Evolutionary conservation across 1,284 basidiomycete species (phyloP).

Genomic region (Ceratobasidium sp.): DNA sequence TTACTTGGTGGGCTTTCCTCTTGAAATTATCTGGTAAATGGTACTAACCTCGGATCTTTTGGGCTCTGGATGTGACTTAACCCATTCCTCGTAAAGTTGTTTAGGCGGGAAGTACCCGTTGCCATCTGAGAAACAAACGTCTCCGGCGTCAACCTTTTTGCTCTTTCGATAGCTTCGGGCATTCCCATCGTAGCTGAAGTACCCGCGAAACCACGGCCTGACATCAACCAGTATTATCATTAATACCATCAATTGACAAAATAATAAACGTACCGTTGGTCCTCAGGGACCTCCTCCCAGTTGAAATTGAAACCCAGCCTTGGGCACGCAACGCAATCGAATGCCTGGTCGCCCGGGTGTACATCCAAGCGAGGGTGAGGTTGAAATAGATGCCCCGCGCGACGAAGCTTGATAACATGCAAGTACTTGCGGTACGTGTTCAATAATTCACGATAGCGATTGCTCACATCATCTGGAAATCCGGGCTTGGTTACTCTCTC

Average conservation of each 20-base stretch:
- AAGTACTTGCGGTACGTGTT: constrained; percentile 1
- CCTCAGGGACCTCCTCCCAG: no score
- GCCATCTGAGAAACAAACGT: constrained; percentile 2
- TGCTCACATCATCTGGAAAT: not conserved
- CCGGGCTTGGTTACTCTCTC: not conserved
- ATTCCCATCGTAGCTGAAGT: no score
- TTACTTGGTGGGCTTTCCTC: not conserved
- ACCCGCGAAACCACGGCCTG: no score
- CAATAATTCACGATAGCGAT: constrained; percentile 19
- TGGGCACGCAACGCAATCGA: not conserved
- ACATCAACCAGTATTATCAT: no score
- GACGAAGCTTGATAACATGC: not conserved
- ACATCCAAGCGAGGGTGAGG: not conserved
- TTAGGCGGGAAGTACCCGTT: not conserved
- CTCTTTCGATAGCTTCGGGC: not conserved
- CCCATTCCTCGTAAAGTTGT: not conserved
- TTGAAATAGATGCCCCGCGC: not conserved
- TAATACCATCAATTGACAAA: no score
- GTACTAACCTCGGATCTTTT: not conserved
- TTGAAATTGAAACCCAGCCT: not conserved
- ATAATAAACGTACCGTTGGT: no score
- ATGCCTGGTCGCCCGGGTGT: not conserved
- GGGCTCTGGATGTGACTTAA: not conserved
- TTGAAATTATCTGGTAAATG: not conserved
- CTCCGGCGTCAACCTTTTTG: not conserved